Evolutionary conservation across 768 basidiomycete species (phyloP).

Genomic region (Tricholomella constricta): DNA sequence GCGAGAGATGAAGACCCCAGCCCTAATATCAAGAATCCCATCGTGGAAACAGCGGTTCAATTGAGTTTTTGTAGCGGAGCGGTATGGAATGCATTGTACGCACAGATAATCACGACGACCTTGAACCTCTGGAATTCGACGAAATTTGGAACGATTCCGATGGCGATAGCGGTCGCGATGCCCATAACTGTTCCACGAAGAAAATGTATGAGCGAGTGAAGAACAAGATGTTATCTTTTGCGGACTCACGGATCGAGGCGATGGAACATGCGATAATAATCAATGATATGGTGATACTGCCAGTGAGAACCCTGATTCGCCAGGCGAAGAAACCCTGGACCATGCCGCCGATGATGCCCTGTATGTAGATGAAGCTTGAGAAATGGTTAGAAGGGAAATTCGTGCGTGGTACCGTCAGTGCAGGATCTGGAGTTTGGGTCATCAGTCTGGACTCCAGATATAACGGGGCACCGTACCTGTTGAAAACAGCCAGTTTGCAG

Average conservation of each 20-base stretch:
- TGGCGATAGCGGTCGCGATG: slow-evolving; percentile 25
- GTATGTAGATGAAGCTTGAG: background rate
- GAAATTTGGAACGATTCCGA: slow-evolving; percentile 19
- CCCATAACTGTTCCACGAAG: slow-evolving; percentile 19
- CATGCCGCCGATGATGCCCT: slow-evolving; percentile 15
- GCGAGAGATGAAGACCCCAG: too few species aligned
- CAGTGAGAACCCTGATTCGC: slow-evolving; percentile 26
- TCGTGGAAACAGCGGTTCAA: too few species aligned
- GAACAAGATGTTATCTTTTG: too few species aligned
- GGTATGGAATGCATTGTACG: background rate
- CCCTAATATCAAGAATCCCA: too few species aligned
- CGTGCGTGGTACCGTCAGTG: slow-evolving; percentile 19
- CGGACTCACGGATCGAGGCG: slow-evolving; percentile 20
- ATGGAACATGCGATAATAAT: slow-evolving; percentile 15
- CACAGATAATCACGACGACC: slow-evolving; percentile 21
- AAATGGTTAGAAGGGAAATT: background rate
- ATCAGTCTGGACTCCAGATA: background rate
- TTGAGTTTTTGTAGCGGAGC: too few species aligned
- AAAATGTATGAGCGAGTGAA: too few species aligned
- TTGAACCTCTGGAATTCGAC: slow-evolving; percentile 27
- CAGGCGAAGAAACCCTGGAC: slow-evolving; percentile 23
- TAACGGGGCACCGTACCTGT: slow-evolving; percentile 7
- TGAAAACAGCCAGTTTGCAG: slow-evolving; percentile 13
- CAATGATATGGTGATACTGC: slow-evolving; percentile 10
- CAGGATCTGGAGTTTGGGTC: slow-evolving; percentile 15